Evolutionary conservation across 2,329 filamentous ascomycete genomes (phyloP).

Genomic region (Fusarium sp.): DNA sequence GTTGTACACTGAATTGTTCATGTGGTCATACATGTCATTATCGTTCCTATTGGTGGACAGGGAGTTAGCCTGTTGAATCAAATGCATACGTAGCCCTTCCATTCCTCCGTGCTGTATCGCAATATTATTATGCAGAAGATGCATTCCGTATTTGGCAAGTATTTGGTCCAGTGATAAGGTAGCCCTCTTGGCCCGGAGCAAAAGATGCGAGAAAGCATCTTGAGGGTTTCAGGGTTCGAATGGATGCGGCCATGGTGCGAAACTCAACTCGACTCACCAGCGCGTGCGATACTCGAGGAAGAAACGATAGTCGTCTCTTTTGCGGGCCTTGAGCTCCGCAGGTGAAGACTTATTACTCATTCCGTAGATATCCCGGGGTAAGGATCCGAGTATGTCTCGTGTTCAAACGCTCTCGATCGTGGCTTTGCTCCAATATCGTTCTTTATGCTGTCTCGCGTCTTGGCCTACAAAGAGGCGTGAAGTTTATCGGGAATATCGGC

Average conservation of each 20-base stretch:
- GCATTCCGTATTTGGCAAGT: constrained; percentile 18
- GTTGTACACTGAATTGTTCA: constrained; percentile 92
- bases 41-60: constrained; percentile 72
- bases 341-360: constrained; percentile 37
- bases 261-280: constrained; percentile 70
- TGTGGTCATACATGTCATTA: constrained; percentile 94
- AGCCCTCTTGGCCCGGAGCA: background rate
- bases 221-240: background rate
- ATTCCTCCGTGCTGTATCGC: constrained; percentile 12
- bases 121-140: constrained; percentile 15
- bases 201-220: background rate
- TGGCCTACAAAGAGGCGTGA: constrained; percentile 26
- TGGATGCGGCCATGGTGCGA: constrained; percentile 7
- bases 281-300: constrained; percentile 85
- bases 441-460: constrained; percentile 6
- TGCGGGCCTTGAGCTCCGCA: constrained; percentile 68
- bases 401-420: constrained; percentile 15
- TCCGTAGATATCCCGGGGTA: constrained; percentile 19
- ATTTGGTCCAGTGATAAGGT: constrained; percentile 1
- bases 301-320: constrained; percentile 80
- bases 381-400: background rate
- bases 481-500: constrained; percentile 20
- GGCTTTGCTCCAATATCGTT: constrained; percentile 2
- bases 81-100: constrained; percentile 2
- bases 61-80: constrained; percentile 31